Evolutionary conservation across 305 asterid genomes (phyloP), one percentile per base, ranked within the genome.

Genomic region (Rubia tinctorum): DNA sequence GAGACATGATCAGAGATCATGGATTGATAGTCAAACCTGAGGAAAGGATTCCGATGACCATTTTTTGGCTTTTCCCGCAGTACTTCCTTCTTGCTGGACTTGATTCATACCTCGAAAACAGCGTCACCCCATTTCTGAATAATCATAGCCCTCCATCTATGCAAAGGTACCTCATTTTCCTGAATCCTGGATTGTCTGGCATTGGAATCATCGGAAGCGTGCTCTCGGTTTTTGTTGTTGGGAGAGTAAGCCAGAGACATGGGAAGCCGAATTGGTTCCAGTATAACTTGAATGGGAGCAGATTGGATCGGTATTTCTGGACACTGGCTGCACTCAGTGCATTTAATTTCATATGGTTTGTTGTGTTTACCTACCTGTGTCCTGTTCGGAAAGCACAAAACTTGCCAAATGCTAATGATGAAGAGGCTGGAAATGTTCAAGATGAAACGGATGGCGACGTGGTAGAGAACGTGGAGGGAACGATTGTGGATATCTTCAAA

Each of bases 21-120:
- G 82, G 78, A 1, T 73, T 87, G n/a, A 73, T 82, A 0, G 87
- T 83, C 45, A 81, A 81, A 75, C 85, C 86, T 0, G 82, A 80
- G 3, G 78, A 73, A 5, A 59, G 51, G 2, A 72, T 85, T 43
- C 87, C 84, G 1, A 83, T 85, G 88, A 80, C 71, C 0, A 71
- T 77, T 12, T 77, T 64, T 39, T 80, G 83, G 86, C 69, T 87
- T 27, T 25, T 82, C 37, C 82, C 82, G 47, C 90, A 87, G 66
- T 87, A 76, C 61, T 0, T 85, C 8, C 79, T 83, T 37, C 83
- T 87, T 0, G 86, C 82, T 0, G 81, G 74, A 3, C 58, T 75
- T 0, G 92, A 87, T 20, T 44, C 80, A 0, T 60, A 82, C 14
- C 56, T 76, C 58, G 80, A 83, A n/a, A 74, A 43, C 7, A 80